These are phyloP conservation scores for Penicillium verrucosum DNA, from an alignment of 2,329 filamentous ascomycete species.

Conservation along the genomic window DNA sequence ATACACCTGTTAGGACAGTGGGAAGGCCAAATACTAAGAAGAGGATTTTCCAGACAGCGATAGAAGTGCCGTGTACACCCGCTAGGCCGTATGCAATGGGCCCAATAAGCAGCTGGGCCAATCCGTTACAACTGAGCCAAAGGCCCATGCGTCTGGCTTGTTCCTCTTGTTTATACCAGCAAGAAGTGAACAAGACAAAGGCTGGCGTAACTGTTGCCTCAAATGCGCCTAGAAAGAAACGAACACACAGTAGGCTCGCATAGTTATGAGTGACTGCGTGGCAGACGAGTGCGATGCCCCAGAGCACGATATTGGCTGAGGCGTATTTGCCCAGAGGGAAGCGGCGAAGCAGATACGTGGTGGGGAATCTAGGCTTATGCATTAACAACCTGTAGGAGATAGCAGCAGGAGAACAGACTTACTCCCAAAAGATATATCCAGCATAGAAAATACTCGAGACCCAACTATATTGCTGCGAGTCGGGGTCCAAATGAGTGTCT, in stretches of 20 bases:
- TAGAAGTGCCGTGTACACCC: neutral
- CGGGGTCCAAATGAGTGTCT: conserved; percentile 37
- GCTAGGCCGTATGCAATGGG: conserved; percentile 15
- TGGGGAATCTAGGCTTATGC: conserved; percentile 41
- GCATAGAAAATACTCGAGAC: conserved; percentile 41
- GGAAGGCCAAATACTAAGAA: conserved; percentile 15
- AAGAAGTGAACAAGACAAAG: conserved; percentile 13
- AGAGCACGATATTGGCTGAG: conserved; percentile 30
- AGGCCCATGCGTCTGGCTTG: conserved; percentile 14
- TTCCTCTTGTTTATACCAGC: conserved; percentile 15
- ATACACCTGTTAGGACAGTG: conserved; percentile 5
- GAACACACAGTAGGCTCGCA: conserved; percentile 16
- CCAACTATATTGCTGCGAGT: conserved; percentile 45
- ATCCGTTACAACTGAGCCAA: conserved; percentile 18
- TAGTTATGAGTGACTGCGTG: conserved; percentile 17
- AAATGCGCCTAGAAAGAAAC: conserved; percentile 19
- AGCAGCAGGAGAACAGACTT: neutral
- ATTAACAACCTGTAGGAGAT: neutral
- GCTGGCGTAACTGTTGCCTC: conserved; percentile 15
- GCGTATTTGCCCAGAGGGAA: conserved; percentile 51
- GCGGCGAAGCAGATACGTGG: conserved; percentile 48
- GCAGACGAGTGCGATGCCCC: conserved; percentile 20
- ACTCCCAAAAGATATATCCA: conserved; percentile 45
- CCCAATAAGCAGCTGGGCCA: conserved; percentile 11
- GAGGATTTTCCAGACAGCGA: conserved; percentile 12